Evolutionary conservation across 805 yeast genomes (phyloP), one percentile per base, ranked within the genome.

Genomic region (Hanseniaspora singularis): DNA sequence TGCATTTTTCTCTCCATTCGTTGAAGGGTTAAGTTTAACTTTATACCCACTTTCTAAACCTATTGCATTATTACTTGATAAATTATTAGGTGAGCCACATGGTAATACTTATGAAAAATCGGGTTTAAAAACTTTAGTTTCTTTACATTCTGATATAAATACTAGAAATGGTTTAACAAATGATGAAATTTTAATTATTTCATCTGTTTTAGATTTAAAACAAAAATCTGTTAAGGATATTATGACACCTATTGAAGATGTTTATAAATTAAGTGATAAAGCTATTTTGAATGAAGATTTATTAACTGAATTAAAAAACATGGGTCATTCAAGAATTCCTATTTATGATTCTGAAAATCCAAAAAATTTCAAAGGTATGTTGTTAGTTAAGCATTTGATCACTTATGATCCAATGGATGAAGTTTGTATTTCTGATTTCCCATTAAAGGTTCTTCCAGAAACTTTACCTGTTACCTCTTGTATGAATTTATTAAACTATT

Each of bases 361-460:
- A 14, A 67, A 73, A 49, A 89, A 89, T 62, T 89, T 86, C 63
- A 82, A 88, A 50, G 98, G 98, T 14, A 89, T 89, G 98, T 69
- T 89, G 36, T 69, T 89, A 36, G 97, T 92, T 18, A 72, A 96
- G 52, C 92, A 88, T 26, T 72, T 89, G 58, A 92, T 89, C 53
- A 81, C 95, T 47, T 89, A 89, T 62, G 98, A 89, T 59, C 97
- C 98, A 3, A 97, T 89, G 62, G 98, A 89, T 63, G 83, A 88
- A 1, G 65, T 84, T 46, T 95, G 96, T 0, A 92, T 92, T 26
- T 84, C 95, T 1, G 76, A 87, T 11, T 89, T 89, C 69, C 96
- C 97, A 7, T 71, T 89, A 56, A 97, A 97, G 1, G 92, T 97
- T 0, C 71, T 89, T 38, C 98, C 98, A 0, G 97, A 89, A 65